Base-by-base conservation (phyloP, 176 grass and related monocot genomes). In the Juncus effusus region DNA sequence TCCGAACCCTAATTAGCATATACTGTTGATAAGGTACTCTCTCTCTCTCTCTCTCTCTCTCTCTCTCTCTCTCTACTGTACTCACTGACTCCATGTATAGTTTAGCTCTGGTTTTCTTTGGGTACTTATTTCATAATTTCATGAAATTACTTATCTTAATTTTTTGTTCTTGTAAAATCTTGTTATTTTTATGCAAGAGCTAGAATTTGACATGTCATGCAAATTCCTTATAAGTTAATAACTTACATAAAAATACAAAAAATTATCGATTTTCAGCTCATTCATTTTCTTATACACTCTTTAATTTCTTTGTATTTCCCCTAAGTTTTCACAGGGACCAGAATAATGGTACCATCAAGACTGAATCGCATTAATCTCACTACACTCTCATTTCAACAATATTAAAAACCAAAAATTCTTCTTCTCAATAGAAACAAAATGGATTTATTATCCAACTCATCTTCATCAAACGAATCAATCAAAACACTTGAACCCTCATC, bases 401-500 rank as follows among this genome's bases (percentile, higher is more conserved):
- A 16, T 59, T 28, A 28, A 59, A 28, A 16, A 4, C 56, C 4
- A 59, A 11, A 53, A 53, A 12, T 12, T 53, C 12, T 56, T 56
- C 7, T 8, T 19, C 28, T 14, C 3, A 28, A 5, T 16, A 68
- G 13, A 19, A 51, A 28, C 38, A 63, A 40, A 63, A 63, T 63
- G 61, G 61, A 63, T 1, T n/a, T 63, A n/a, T 3, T 42, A 15
- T 40, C 10, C 40, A 40, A 40, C 7, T 42, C 37, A 42, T 63
- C 37, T 6, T 63, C 61, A 13, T 12, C 37, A 40, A 40, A 44
- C 14, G 38, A 6, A 12, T 63, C 38, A 63, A 42, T 63, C 19
- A 36, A 44, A 42, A 63, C 61, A 63, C 38, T 63, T 0, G 38
- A 63, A 63, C 10, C 61, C 37, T 63, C 61, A 13, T 63, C 37